These are phyloP conservation scores for Austroboletus novae-zelandiae DNA, from an alignment of 1,284 basidiomycete genomes.

Conservation along the genomic window DNA sequence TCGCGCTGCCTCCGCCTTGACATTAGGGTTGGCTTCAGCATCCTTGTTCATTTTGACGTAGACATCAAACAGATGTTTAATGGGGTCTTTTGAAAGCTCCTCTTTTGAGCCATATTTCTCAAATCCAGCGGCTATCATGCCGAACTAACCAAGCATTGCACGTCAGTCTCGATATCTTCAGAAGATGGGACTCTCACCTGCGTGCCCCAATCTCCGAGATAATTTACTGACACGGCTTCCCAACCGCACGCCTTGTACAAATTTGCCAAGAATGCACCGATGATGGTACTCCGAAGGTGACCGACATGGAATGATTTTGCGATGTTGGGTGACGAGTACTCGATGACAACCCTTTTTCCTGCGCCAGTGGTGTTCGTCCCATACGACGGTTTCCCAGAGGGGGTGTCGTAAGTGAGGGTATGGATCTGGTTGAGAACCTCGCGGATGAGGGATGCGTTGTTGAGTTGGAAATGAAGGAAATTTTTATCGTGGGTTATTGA, in stretches of 20 bases:
- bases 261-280: constrained; percentile 92
- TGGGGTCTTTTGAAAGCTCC: constrained; percentile 83
- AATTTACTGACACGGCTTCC: constrained; percentile 91
- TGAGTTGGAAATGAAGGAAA: constrained; percentile 82
- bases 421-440: constrained; percentile 84
- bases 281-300: constrained; percentile 95
- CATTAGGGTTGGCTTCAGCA: constrained; percentile 65
- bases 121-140: constrained; percentile 90
- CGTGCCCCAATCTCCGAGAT: constrained; percentile 93
- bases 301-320: constrained; percentile 99
- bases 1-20: constrained; percentile 82
- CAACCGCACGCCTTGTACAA: constrained; percentile 92
- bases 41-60: constrained; percentile 95
- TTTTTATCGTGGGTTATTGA: constrained; percentile 69
- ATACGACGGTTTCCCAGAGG: constrained; percentile 59
- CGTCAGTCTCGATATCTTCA: constrained; percentile 3
- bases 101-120: constrained; percentile 89
- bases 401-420: constrained; percentile 60
- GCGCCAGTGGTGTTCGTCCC: constrained; percentile 73
- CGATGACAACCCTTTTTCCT: constrained; percentile 79
- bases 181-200: constrained; percentile 49
- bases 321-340: constrained; percentile 98
- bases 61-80: constrained; percentile 93
- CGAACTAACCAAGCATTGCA: constrained; percentile 49
- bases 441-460: constrained; percentile 69